phyloP scores from a whole-genome alignment of 2,329 filamentous ascomycete genomes.

The Thelonectria blattea region DNA sequence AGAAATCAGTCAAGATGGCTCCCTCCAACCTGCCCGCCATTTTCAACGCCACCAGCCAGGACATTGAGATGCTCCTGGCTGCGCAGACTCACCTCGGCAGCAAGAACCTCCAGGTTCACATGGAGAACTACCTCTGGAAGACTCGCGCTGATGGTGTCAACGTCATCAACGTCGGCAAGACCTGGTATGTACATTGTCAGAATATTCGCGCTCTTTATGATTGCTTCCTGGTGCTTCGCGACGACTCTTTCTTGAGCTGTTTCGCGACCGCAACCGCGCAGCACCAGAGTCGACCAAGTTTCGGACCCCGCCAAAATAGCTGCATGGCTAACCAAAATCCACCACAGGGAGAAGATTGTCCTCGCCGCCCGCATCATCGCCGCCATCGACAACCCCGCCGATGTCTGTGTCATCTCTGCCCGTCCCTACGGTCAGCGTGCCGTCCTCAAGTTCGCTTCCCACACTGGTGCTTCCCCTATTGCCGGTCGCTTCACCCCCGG shows the following conservation, averaged over 20 bases:
- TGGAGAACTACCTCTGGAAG: conserved; percentile 99
- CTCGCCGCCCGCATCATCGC: conserved; percentile 98
- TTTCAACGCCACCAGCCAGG: conserved; percentile 97
- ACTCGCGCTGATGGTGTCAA: conserved; percentile 98
- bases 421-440: conserved; percentile 99
- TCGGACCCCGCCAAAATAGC: conserved; percentile 14
- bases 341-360: conserved; percentile 95
- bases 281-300: conserved; percentile 24
- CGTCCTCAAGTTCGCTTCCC: conserved; percentile 98
- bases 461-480: conserved; percentile 97
- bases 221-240: not conserved
- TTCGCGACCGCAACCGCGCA: conserved; percentile 9
- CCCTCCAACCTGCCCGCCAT: conserved; percentile 90
- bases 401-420: conserved; percentile 99
- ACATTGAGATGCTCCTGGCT: conserved; percentile 99
- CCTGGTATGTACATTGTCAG: conserved; percentile 72
- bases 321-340: conserved; percentile 24
- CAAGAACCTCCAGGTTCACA: conserved; percentile 99
- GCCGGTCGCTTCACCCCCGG: conserved; percentile 99
- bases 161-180: conserved; percentile 99
- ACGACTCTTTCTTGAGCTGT: not conserved
- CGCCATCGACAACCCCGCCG: conserved; percentile 98
- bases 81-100: conserved; percentile 95
- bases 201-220: conserved; percentile 10
- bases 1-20: conserved; percentile 78